These are phyloP conservation scores for Calonectria henricotiae DNA, from an alignment of 2,329 filamentous ascomycete genomes.

Conservation along the genomic window DNA sequence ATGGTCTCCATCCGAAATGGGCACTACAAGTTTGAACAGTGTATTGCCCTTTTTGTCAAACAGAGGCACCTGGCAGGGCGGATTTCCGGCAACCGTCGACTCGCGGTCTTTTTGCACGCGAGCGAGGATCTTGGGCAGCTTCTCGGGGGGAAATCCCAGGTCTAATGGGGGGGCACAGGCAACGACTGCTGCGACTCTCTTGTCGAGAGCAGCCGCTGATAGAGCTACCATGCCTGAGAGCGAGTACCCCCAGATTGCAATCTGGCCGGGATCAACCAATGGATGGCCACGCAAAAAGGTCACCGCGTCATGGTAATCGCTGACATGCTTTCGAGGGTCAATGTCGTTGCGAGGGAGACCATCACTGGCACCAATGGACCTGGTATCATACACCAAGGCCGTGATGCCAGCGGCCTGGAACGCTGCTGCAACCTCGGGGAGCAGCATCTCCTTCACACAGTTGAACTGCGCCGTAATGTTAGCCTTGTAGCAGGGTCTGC, in stretches of 20 bases:
- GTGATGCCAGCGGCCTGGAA: slow-evolving; percentile 58
- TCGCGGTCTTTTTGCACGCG: slow-evolving; percentile 30
- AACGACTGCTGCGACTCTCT: slow-evolving; percentile 38
- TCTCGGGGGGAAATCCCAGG: slow-evolving; percentile 22
- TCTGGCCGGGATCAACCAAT: slow-evolving; percentile 54
- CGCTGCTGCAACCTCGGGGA: slow-evolving; percentile 54
- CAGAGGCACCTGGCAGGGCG: slow-evolving; percentile 27
- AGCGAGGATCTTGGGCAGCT: slow-evolving; percentile 30
- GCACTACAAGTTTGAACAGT: slow-evolving; percentile 26
- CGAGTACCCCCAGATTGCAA: slow-evolving; percentile 55
- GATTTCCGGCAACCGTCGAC: slow-evolving; percentile 27
- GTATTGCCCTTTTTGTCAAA: slow-evolving; percentile 33
- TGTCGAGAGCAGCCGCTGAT: slow-evolving; percentile 52
- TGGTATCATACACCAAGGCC: slow-evolving; percentile 58
- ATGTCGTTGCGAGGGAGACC: slow-evolving; percentile 60
- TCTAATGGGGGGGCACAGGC: slow-evolving; percentile 25
- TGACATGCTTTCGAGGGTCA: slow-evolving; percentile 54
- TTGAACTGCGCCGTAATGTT: slow-evolving; percentile 36
- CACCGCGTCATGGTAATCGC: slow-evolving; percentile 57
- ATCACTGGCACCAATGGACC: slow-evolving; percentile 58
- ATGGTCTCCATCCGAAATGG: slow-evolving; percentile 26
- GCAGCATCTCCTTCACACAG: slow-evolving; percentile 54
- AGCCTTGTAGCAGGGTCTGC: background rate
- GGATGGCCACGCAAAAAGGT: slow-evolving; percentile 62
- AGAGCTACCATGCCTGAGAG: slow-evolving; percentile 52